phyloP scores from a whole-genome alignment of 2,329 filamentous ascomycete genomes.

The Xylariaceae sp. region DNA sequence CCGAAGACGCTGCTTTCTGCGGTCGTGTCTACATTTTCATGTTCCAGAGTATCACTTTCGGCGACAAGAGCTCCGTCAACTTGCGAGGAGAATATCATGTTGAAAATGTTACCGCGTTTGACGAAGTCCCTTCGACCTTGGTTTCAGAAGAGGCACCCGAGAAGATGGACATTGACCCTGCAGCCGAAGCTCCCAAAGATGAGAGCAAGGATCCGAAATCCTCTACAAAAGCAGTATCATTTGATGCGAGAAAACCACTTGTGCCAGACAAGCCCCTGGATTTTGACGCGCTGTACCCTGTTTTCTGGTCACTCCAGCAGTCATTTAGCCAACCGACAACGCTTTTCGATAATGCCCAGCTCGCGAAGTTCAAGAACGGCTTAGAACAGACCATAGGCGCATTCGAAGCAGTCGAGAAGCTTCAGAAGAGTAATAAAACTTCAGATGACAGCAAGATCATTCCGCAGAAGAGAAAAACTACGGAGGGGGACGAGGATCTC shows the following conservation, averaged over 20 bases:
- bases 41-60: conserved; percentile 94
- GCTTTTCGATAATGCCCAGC: conserved; percentile 68
- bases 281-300: conserved; percentile 73
- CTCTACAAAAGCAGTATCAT: conserved; percentile 39
- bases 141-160: conserved; percentile 33
- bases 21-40: conserved; percentile 97
- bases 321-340: conserved; percentile 86
- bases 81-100: conserved; percentile 91
- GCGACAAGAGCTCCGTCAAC: conserved; percentile 96
- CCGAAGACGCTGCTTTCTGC: conserved; percentile 95
- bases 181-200: conserved; percentile 32
- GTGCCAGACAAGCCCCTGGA: conserved; percentile 52
- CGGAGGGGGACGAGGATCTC: conserved; percentile 53
- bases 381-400: conserved; percentile 61
- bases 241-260: conserved; percentile 38
- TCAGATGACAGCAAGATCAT: conserved; percentile 57
- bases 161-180: conserved; percentile 64
- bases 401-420: conserved; percentile 48
- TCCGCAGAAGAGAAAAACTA: conserved; percentile 67
- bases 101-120: conserved; percentile 87
- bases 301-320: conserved; percentile 92
- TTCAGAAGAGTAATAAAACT: conserved; percentile 46
- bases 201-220: conserved; percentile 28
- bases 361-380: conserved; percentile 76
- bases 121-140: conserved; percentile 46